Percentiles rank a stretch among this genome's conserved stretches.
Conservation (phyloP, 441 rosid species). For the Erysimum pusillum region DNA sequence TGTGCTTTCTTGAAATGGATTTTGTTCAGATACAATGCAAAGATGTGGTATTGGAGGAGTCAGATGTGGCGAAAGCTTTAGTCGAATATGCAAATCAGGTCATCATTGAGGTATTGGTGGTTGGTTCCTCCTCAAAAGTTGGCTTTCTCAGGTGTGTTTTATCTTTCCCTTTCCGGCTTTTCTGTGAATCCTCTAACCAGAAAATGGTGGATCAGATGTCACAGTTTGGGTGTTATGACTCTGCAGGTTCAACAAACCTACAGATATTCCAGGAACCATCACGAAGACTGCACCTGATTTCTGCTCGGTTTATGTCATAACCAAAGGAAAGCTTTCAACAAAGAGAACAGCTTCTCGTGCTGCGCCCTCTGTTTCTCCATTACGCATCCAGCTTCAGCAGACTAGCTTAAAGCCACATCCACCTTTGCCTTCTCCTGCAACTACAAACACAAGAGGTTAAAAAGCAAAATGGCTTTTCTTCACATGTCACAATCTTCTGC, state of each 20-base stretch:
- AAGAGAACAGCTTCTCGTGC: constrained; percentile 70
- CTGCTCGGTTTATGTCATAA: constrained; percentile 67
- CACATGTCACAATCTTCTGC: constrained; percentile 14
- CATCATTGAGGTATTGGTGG: constrained; percentile 68
- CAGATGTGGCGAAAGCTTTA: constrained; percentile 77
- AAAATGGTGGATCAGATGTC: constrained; percentile 24
- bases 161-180: neutral
- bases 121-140: constrained; percentile 71
- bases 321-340: constrained; percentile 76
- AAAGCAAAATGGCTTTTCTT: neutral
- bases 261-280: constrained; percentile 63
- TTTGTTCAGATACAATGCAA: constrained; percentile 74
- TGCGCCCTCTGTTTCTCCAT: constrained; percentile 60
- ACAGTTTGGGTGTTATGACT: constrained; percentile 12
- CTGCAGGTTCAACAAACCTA: constrained; percentile 65
- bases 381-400: constrained; percentile 52
- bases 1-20: constrained; percentile 28
- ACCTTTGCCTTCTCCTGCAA: constrained; percentile 48
- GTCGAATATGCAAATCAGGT: constrained; percentile 65
- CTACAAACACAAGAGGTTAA: constrained; percentile 54
- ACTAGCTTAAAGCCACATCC: constrained; percentile 47
- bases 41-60: constrained; percentile 80
- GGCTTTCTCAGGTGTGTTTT: constrained; percentile 80
- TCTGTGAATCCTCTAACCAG: neutral
- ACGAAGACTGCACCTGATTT: constrained; percentile 82